Percentiles rank a stretch among this genome's conserved stretches.
phyloP scores from a whole-genome alignment of 495 filamentous ascomycete genomes.

The Talaromyces liani region DNA sequence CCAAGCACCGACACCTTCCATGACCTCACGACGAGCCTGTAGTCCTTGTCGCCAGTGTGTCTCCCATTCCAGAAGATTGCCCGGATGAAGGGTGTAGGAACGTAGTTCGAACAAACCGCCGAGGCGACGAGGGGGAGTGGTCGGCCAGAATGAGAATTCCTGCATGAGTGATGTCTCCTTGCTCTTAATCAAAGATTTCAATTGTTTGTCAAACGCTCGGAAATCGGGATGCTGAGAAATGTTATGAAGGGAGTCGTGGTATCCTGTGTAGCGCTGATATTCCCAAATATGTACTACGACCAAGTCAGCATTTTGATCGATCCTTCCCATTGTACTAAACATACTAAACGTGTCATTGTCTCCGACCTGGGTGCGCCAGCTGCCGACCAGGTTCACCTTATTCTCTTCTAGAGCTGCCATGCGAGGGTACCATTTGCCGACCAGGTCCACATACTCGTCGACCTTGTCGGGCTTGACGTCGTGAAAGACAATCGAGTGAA shows the following conservation, averaged over 20 bases:
- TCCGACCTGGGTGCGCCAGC: slow-evolving; percentile 97
- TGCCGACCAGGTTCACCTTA: slow-evolving; percentile 91
- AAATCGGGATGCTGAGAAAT: slow-evolving; percentile 77
- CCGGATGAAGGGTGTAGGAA: slow-evolving; percentile 93
- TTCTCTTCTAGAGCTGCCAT: slow-evolving; percentile 77
- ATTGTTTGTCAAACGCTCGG: slow-evolving; percentile 69
- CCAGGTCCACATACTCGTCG: slow-evolving; percentile 86
- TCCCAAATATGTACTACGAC: slow-evolving; percentile 91
- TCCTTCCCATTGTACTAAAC: slow-evolving; percentile 8
- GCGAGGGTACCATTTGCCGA: slow-evolving; percentile 86
- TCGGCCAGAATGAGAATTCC: slow-evolving; percentile 99
- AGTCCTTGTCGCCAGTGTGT: slow-evolving; percentile 94
- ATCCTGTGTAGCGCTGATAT: slow-evolving; percentile 94
- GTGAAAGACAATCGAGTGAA: slow-evolving; percentile 96
- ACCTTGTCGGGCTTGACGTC: slow-evolving; percentile 92
- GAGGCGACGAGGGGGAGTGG: slow-evolving; percentile 77
- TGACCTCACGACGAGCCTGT: slow-evolving; percentile 83
- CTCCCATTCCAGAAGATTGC: slow-evolving; percentile 96
- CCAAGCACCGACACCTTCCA: slow-evolving; percentile 98
- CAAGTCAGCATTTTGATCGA: not conserved
- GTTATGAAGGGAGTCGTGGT: slow-evolving; percentile 81
- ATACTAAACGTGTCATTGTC: slow-evolving; percentile 96
- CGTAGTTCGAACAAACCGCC: slow-evolving; percentile 95
- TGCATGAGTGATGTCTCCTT: slow-evolving; percentile 95
- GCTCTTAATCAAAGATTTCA: slow-evolving; percentile 69